Base-by-base conservation (phyloP, 1,284 basidiomycete species). In the Puccinia polysora region DNA sequence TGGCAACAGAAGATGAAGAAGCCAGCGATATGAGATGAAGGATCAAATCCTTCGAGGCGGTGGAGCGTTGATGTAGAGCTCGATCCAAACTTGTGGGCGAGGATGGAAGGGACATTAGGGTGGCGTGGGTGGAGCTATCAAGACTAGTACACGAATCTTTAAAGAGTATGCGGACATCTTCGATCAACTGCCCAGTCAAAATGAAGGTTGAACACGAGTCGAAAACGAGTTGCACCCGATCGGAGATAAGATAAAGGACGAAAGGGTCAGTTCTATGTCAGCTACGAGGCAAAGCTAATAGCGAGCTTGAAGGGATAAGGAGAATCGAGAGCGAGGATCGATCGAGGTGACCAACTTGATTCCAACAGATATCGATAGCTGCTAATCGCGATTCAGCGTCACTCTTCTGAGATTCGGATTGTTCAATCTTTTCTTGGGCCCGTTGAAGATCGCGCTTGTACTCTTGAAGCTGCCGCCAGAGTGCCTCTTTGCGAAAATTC, bases 391-490 rank as follows among this genome's bases (percentile, higher is more conserved):
- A 88, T 79, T 93, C 89, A 76, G 88, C 88, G 10, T 86, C 86
- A 73, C 82, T 84, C 79, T 87, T 87, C 76, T 87, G 84, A 30
- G 34, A 60, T 43, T 72, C 69, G 25, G 69, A 72, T 47, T 72
- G 59, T 47, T 72, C 49, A 7, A 72, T 59, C 32, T 62, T 63
- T 62, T 73, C 10, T 53, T 20, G 83, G 75, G 86, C 86, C 60
- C 87, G 85, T 77, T 89, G 86, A 78, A 87, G 84, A 80, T 91
- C 88, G 73, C 91, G 86, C 65, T 88, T 87, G 80, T 95, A 94
- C 77, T 93, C 86, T 77, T 86, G 88, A 91, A 97, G 93, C 74
- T 91, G 85, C 59, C 93, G 85, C 80, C 87, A 95, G 64, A 97
- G 89, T 50, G 93, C 93, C 79, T 94, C 91, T 81, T 97, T 96